Base-by-base conservation (phyloP, 495 filamentous ascomycete genomes). In the Hyaloscypha finlandica region DNA sequence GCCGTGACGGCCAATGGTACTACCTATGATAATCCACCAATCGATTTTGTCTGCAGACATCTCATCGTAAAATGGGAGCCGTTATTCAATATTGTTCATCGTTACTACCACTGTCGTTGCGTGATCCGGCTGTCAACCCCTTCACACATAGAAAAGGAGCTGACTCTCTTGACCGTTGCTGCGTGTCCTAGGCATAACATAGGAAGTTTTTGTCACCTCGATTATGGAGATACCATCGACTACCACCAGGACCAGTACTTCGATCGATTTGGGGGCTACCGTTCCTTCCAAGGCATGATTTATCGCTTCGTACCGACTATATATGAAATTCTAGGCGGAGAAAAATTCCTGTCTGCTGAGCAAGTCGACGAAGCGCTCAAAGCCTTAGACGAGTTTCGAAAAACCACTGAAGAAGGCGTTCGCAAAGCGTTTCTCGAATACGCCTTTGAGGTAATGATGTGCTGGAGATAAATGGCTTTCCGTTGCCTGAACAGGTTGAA, bases 41-140 rank as follows among this genome's bases (percentile, higher is more conserved):
- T 61, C 37, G 59, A 61, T 51, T 48, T 29, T 35, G 59, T 61
- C 32, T 61, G 59, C 59, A 61, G 48, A 30, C 33, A 37, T 16
- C 59, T 61, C 59, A 61, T 61, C n/a, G 37, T 61, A 19, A 61
- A 61, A 61, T 61, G 59, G 59, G 59, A 61, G 35, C 59, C 33
- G n/a, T 3, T 61, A 35, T 48, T n/a, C 22, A 61, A 61, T 14
- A 8, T 48, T 30, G 59, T 61, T 19, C 42, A 61, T 51, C 59
- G 59, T 25, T 61, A 61, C 59, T 37, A 51, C 35, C 35, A 61
- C 37, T 61, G 59, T 35, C 59, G 59, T 19, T 61, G 59, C 20
- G 37, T 61, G 6, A 48, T 61, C 19, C 14, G 59, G 33, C 33
- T 61, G 2, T 61, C 59, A 51, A 61, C 59, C 8, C 59, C 59